These are phyloP conservation scores for Dillenia suffruticosa DNA, from an alignment of 164 flowering plant genomes.

Conservation along the genomic window DNA sequence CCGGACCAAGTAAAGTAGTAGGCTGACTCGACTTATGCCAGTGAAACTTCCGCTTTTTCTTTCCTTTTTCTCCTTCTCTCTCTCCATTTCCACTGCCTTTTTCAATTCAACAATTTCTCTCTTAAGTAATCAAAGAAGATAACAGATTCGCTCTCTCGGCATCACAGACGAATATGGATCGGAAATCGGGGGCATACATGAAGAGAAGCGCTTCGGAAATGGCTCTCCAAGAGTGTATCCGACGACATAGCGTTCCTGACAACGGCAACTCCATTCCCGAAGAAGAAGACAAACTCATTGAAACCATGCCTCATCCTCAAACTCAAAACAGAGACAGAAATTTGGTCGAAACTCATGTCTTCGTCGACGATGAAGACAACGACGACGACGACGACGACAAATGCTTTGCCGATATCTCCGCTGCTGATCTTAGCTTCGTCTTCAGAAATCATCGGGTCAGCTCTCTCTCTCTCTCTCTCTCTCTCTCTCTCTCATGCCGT, in stretches of 20 bases:
- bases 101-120: background rate
- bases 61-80: background rate
- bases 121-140: too few relatives aligned
- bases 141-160: background rate
- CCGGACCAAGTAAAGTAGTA: too few relatives aligned
- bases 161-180: slow-evolving; percentile 6
- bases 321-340: slow-evolving; percentile 4
- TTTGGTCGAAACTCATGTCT: slow-evolving; percentile 1
- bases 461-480: slow-evolving; percentile 1
- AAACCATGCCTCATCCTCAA: background rate
- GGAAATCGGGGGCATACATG: slow-evolving; percentile 10
- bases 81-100: background rate
- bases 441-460: slow-evolving; percentile 22
- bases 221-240: slow-evolving; percentile 20
- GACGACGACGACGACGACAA: slow-evolving; percentile 5
- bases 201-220: slow-evolving; percentile 29
- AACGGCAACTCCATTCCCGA: background rate
- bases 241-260: background rate
- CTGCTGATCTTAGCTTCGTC: slow-evolving; percentile 16
- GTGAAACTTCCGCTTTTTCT: background rate
- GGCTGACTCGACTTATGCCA: too few relatives aligned
- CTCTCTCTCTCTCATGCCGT: background rate
- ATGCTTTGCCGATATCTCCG: slow-evolving; percentile 9
- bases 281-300: background rate
- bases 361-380: background rate